Conservation (phyloP, 1,139 yeast genomes). For the Hyphopichia fennica region DNA sequence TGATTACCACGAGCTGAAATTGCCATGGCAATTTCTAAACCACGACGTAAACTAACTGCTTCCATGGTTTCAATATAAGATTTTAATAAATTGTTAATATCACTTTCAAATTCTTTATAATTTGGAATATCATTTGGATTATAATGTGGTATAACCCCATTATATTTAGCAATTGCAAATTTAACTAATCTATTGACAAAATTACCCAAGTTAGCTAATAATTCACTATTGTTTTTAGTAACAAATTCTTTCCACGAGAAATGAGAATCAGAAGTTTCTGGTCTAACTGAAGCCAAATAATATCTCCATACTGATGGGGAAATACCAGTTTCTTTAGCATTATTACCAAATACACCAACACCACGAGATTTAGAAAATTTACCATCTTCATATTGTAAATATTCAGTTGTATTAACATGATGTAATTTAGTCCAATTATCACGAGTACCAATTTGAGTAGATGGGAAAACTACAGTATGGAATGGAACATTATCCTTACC, state of each 20-base stretch:
- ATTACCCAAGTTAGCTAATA: conserved; percentile 94
- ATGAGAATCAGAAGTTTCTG: conserved; percentile 93
- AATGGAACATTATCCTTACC: conserved; percentile 99
- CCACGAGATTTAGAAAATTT: conserved; percentile 96
- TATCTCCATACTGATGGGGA: conserved; percentile 97
- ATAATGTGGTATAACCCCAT: conserved; percentile 78
- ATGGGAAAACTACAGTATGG: conserved; percentile 98
- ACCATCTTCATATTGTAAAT: conserved; percentile 95
- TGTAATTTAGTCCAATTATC: conserved; percentile 90
- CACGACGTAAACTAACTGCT: conserved; percentile 77
- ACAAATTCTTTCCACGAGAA: conserved; percentile 97
- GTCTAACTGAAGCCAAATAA: conserved; percentile 88
- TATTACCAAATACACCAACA: conserved; percentile 96
- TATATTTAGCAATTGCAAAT: conserved; percentile 86
- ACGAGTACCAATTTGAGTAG: conserved; percentile 82
- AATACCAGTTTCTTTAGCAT: conserved; percentile 90
- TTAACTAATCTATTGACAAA: conserved; percentile 92
- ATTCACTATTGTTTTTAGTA: conserved; percentile 86
- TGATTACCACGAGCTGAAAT: conserved; percentile 91
- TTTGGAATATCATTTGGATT: conserved; percentile 47
- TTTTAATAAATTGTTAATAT: conserved; percentile 60
- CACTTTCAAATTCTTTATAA: conserved; percentile 52
- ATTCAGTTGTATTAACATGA: conserved; percentile 92
- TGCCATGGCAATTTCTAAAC: conserved; percentile 88
- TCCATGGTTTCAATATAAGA: conserved; percentile 75